These are phyloP conservation scores for Syzygium malaccense DNA, from an alignment of 441 rosid genomes.

Conservation along the genomic window DNA sequence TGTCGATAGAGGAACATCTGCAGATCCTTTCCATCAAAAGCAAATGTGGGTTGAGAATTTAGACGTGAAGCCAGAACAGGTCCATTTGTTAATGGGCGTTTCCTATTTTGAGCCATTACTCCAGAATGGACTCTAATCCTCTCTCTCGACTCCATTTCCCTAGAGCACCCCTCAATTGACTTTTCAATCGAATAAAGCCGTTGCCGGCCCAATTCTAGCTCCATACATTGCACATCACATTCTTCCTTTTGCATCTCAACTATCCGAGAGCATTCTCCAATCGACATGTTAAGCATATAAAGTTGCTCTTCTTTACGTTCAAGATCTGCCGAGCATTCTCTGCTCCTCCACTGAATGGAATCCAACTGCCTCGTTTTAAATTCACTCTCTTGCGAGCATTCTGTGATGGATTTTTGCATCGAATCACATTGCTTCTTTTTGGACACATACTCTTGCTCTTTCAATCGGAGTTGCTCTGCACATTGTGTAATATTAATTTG, in stretches of 20 bases:
- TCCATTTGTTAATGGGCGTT: background rate
- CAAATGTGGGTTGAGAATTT: background rate
- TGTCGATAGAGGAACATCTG: background rate
- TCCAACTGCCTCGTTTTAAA: constrained; percentile 16
- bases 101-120: background rate
- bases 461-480: too few relatives aligned
- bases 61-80: background rate
- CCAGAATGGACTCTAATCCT: background rate
- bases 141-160: constrained; percentile 16
- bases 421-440: constrained; percentile 16
- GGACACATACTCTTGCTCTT: constrained; percentile 14
- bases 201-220: constrained; percentile 17
- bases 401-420: constrained; percentile 18
- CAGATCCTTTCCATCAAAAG: background rate
- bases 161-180: constrained; percentile 3
- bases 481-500: too few relatives aligned
- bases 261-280: constrained; percentile 12
- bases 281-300: constrained; percentile 9
- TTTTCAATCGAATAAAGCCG: constrained; percentile 3
- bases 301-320: constrained; percentile 16
- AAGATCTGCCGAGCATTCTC: constrained; percentile 10
- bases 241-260: constrained; percentile 21
- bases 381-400: constrained; percentile 9
- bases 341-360: constrained; percentile 9
- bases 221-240: constrained; percentile 16